Evolutionary conservation across 441 rosid genomes (phyloP).

Genomic region (Erodium texanum): DNA sequence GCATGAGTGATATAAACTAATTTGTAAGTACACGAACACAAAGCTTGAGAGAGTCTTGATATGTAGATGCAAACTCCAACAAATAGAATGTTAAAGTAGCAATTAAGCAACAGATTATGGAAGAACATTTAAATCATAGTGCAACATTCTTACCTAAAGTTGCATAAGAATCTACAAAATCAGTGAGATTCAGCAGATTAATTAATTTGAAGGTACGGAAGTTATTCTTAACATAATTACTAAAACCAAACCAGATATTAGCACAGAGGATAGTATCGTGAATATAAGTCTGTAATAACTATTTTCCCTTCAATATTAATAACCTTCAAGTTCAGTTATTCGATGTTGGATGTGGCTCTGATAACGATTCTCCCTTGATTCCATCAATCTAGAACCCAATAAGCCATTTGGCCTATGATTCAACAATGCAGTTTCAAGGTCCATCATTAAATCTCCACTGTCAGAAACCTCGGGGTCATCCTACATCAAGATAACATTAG

Average conservation of each 20-base stretch:
- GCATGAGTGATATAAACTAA: not conserved
- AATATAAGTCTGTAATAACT: no score
- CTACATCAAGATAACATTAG: slow-evolving; percentile 31
- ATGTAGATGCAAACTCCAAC: no score
- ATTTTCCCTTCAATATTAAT: no score
- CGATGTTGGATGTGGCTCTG: slow-evolving; percentile 62
- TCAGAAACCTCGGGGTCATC: slow-evolving; percentile 27
- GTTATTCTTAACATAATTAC: not conserved
- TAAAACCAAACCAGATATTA: not conserved
- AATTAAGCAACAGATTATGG: no score
- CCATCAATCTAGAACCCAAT: slow-evolving; percentile 46
- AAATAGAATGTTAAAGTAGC: no score
- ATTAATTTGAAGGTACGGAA: not conserved
- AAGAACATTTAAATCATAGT: no score
- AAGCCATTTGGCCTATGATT: slow-evolving; percentile 46
- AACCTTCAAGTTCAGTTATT: slow-evolving; percentile 80
- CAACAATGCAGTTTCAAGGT: slow-evolving; percentile 69
- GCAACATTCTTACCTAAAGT: no score
- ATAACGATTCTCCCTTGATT: slow-evolving; percentile 42
- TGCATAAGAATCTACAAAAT: no score
- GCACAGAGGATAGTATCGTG: no score
- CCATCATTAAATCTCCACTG: slow-evolving; percentile 60
- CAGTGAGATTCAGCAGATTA: not conserved
- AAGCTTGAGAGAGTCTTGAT: no score
- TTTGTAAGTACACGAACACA: not conserved